Conservation (phyloP, 139 green algal species). For the Auxenochlorella pyrenoidosa region DNA sequence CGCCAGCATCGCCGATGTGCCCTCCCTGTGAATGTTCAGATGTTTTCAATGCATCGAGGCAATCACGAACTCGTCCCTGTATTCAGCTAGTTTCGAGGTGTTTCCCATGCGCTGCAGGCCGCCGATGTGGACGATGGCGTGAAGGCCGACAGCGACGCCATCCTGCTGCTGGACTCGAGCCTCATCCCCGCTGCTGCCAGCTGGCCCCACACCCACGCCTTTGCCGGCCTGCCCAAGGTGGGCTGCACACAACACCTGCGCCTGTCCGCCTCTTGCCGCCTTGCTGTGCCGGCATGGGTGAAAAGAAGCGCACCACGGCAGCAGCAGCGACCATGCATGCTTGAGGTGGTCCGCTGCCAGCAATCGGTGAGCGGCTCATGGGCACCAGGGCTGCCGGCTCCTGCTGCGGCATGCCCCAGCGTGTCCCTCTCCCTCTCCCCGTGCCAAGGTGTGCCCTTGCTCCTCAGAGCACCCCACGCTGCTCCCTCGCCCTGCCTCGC, state of each 20-base stretch:
- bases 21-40: too few relatives aligned
- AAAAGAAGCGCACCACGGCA: too few relatives aligned
- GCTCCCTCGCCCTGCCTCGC: not conserved
- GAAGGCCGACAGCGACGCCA: not conserved
- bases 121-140: not conserved
- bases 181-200: not conserved
- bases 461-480: too few relatives aligned
- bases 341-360: too few relatives aligned
- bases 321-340: too few relatives aligned
- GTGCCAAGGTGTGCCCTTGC: not conserved
- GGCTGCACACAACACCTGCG: too few relatives aligned
- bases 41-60: too few relatives aligned
- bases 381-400: not conserved
- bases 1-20: too few relatives aligned
- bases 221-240: constrained; percentile 23
- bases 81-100: too few relatives aligned
- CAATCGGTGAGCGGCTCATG: not conserved
- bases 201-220: constrained; percentile 3
- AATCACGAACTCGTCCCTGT: too few relatives aligned
- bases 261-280: too few relatives aligned
- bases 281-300: too few relatives aligned
- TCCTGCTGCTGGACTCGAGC: not conserved
- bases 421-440: not conserved
- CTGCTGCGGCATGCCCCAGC: not conserved
- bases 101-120: not conserved